Percentiles rank a stretch among this genome's conserved stretches.
These are phyloP conservation scores for Medicago truncatula DNA, from an alignment of 306 rosid genomes.

Conservation along the genomic window MtrunA17r5.0-ANR NC_053045.1:49010501-49011000, in stretches of 20 bases:
- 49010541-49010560: not conserved
- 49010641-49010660: too few relatives aligned
- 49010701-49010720: not conserved
- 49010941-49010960: not conserved
- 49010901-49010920: not conserved
- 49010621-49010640: too few relatives aligned
- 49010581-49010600: not conserved
- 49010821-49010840: too few relatives aligned
- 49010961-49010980: constrained; percentile 24
- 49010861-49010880: not conserved
- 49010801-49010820: not conserved
- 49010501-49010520: too few relatives aligned
- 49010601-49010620: not conserved
- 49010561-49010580: not conserved
- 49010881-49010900: not conserved
- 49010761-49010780: constrained; percentile 20
- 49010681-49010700: too few relatives aligned
- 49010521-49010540: not conserved
- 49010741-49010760: constrained; percentile 19
- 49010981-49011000: constrained; percentile 60
- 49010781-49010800: not conserved
- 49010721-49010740: not conserved
- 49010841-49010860: not conserved
- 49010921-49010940: not conserved
- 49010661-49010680: too few relatives aligned